These are phyloP conservation scores for Meyerozyma guilliermondii DNA, from an alignment of 1,139 yeast species.

Conservation along the genomic window DNA sequence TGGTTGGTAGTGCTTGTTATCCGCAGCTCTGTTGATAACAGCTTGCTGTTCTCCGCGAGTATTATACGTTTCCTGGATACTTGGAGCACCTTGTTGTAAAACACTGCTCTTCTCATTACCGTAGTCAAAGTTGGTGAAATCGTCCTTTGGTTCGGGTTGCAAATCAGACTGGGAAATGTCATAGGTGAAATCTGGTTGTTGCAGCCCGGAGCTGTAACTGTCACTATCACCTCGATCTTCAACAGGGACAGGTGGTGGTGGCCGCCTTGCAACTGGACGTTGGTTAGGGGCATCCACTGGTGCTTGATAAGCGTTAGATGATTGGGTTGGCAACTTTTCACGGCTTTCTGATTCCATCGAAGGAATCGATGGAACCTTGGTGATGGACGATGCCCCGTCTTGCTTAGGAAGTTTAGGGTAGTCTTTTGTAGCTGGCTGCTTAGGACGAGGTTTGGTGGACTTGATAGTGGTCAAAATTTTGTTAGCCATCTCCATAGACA, in stretches of 20 bases:
- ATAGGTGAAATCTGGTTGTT: constrained; percentile 4
- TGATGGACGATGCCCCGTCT: neutral
- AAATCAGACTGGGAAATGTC: constrained; percentile 3
- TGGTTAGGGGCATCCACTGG: constrained; percentile 28
- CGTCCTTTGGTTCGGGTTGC: constrained; percentile 7
- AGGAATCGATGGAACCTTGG: constrained; percentile 1
- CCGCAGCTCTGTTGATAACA: neutral
- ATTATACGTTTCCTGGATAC: neutral
- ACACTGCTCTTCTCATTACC: constrained; percentile 12
- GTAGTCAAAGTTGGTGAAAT: constrained; percentile 30
- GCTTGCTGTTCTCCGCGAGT: neutral
- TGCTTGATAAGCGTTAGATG: constrained; percentile 27
- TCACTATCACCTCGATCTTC: constrained; percentile 7
- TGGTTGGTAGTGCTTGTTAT: neutral
- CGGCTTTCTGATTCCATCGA: neutral
- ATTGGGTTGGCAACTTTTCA: constrained; percentile 31
- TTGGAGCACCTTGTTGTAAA: neutral
- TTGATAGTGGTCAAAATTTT: constrained; percentile 81
- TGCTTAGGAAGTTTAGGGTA: neutral
- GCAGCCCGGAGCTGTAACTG: constrained; percentile 9
- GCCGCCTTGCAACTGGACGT: constrained; percentile 18
- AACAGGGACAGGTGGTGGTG: constrained; percentile 18
- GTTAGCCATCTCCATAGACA: constrained; percentile 96
- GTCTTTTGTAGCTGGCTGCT: constrained; percentile 7
- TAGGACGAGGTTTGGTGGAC: constrained; percentile 54